phyloP scores from a whole-genome alignment of 495 filamentous ascomycete genomes.

The Aspergillus hancockii region DNA sequence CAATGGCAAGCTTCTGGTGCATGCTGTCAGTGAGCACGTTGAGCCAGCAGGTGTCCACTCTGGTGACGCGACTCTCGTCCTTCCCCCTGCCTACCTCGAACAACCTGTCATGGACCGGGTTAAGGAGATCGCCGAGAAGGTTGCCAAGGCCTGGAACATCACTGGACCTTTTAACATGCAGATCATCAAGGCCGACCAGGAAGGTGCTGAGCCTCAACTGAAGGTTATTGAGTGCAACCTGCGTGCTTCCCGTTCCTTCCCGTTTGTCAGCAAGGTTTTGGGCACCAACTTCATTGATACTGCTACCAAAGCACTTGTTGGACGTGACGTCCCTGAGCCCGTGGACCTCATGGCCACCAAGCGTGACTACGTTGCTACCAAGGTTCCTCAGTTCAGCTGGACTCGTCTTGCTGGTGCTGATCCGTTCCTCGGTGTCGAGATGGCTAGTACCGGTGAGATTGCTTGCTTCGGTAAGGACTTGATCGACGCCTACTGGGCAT shows the following conservation, averaged over 20 bases:
- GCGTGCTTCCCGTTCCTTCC: conserved; percentile 92
- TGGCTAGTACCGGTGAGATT: conserved; percentile 96
- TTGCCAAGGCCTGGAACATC: conserved; percentile 90
- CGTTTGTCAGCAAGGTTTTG: conserved; percentile 95
- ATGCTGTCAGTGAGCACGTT: conserved; percentile 95
- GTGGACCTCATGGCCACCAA: conserved; percentile 85
- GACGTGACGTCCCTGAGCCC: conserved; percentile 81
- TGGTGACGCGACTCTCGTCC: conserved; percentile 91
- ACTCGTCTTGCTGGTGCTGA: conserved; percentile 97
- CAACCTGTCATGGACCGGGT: conserved; percentile 85
- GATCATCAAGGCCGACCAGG: conserved; percentile 98
- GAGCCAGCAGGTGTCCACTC: conserved; percentile 98
- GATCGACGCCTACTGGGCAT: conserved; percentile 96
- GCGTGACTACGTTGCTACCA: conserved; percentile 91
- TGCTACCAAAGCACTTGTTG: conserved; percentile 89
- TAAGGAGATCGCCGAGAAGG: conserved; percentile 92
- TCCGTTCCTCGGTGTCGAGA: conserved; percentile 96
- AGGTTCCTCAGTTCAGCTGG: conserved; percentile 98
- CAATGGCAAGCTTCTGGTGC: conserved; percentile 82
- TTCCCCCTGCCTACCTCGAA: conserved; percentile 95
- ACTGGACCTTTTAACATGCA: conserved; percentile 99
- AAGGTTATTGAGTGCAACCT: conserved; percentile 99
- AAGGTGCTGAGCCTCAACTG: conserved; percentile 81
- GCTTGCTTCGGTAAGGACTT: conserved; percentile 97
- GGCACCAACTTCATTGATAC: conserved; percentile 97